These are phyloP conservation scores for Podospora tetraspora DNA, from an alignment of 495 filamentous ascomycete species.

Conservation along the genomic window DNA sequence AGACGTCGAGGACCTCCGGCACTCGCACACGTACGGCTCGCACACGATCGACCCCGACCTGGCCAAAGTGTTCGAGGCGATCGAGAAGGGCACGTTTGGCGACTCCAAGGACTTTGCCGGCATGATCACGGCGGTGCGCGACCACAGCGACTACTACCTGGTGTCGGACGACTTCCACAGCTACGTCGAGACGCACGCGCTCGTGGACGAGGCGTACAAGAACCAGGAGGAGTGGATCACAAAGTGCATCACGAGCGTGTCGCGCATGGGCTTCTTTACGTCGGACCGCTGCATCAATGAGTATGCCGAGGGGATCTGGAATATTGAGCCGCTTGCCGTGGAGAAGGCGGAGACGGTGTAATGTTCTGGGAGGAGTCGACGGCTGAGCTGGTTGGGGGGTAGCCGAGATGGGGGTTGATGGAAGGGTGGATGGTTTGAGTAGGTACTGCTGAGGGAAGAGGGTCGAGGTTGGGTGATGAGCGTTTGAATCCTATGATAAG, in stretches of 20 bases:
- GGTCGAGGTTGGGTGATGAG: neutral
- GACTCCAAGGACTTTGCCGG: constrained; percentile 68
- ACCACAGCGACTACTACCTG: constrained; percentile 95
- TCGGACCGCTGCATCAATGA: constrained; percentile 96
- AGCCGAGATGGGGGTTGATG: neutral
- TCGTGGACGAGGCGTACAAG: constrained; percentile 86
- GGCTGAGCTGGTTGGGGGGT: neutral
- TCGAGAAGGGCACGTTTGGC: constrained; percentile 73
- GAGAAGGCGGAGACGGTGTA: constrained; percentile 15
- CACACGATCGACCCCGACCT: constrained; percentile 74
- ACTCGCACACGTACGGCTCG: constrained; percentile 76
- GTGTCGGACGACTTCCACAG: constrained; percentile 95
- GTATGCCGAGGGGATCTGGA: constrained; percentile 97
- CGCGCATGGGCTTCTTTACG: constrained; percentile 93
- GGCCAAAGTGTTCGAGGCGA: constrained; percentile 72
- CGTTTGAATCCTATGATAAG: neutral
- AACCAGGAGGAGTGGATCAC: constrained; percentile 87
- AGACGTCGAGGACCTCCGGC: constrained; percentile 93
- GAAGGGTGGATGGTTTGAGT: neutral
- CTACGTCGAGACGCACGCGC: constrained; percentile 80
- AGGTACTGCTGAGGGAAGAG: neutral
- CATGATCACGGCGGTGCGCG: constrained; percentile 73
- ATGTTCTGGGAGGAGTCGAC: neutral
- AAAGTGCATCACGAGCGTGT: constrained; percentile 82
- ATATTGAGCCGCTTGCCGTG: constrained; percentile 67